Evolutionary conservation across 73 alveolate genomes (phyloP), one percentile per base, ranked within the genome.

Genomic region (Symbiodinium natans): DNA sequence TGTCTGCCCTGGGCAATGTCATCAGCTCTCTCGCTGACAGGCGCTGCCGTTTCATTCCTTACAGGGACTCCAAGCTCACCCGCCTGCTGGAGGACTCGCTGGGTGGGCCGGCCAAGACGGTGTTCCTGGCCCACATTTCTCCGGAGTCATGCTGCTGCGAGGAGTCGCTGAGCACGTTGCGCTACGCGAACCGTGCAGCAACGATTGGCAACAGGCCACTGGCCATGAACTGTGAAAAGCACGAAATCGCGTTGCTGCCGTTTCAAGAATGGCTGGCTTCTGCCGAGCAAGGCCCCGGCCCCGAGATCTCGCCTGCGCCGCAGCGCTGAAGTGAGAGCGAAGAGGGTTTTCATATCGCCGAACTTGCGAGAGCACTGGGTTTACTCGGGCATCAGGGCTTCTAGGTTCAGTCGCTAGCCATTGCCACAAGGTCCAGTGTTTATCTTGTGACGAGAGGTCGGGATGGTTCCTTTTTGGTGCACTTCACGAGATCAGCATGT

Each of bases 51-150:
- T 21, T 99, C 99, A 52, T 52, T 52, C 71, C 71, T 7, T 99
- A 99, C 97, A 93, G 99, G 99, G 99, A 99, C 92, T 99, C 99
- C 15, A 99, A 99, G 36, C 99, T 99, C 92, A 99, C 99, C 54
- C 99, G 99, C 95, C 99, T 99, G 41, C 99, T 99, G 82, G 99
- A 99, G 93, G 99, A 99, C 98, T 99, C 99, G 15, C 99, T 99
- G 33, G 99, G 99, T 31, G 86, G 86, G n/a, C 39, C 99, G 93
- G 99, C 99, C 10, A 99, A 99, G 99, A 99, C 99, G 3, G 99
- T 99, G 74, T 99, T 99, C 99, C 99, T 99, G 38, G 99, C 99
- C 98, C 99, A 99, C 46, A 88, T 99, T 27, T 98, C 99, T 23
- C 99, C 99, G 10, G 99, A 99, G 31, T 96, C 99, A 73, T 99